Conservation (phyloP, 345 rosid genomes). For the Rubroshorea leprosula region DNA sequence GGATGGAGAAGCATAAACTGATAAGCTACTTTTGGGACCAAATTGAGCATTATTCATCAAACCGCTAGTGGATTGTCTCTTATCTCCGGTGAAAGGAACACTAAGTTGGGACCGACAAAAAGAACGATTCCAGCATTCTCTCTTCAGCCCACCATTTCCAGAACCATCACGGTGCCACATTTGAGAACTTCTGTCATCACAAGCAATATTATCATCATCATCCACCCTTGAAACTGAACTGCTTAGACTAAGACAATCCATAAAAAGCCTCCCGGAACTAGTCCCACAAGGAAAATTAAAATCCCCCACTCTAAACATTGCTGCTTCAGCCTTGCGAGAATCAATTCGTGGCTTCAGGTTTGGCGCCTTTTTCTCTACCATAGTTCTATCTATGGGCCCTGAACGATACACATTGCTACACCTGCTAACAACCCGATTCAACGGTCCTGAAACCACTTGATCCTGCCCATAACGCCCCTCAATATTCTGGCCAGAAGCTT, state of each 20-base stretch:
- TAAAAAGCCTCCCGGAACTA: conserved; percentile 74
- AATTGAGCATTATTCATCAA: conserved; percentile 25
- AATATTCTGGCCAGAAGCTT: conserved; percentile 23
- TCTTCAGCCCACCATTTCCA: conserved; percentile 29
- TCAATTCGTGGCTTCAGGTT: conserved; percentile 31
- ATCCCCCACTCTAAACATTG: conserved; percentile 49
- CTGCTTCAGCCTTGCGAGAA: conserved; percentile 41
- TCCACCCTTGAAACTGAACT: conserved; percentile 53
- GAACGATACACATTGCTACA: conserved; percentile 29
- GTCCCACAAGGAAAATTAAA: conserved; percentile 67
- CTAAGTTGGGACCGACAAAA: conserved; percentile 17
- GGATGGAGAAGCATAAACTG: conserved; percentile 49
- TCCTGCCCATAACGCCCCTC: conserved; percentile 18
- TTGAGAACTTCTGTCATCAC: conserved; percentile 38
- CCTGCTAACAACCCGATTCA: conserved; percentile 51
- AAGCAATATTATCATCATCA: conserved; percentile 33
- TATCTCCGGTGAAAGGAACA: conserved; percentile 31
- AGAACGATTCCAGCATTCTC: conserved; percentile 25
- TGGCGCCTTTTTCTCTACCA: conserved; percentile 24
- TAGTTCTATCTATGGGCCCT: conserved; percentile 24
- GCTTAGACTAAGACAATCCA: conserved; percentile 76
- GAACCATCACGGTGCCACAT: conserved; percentile 35
- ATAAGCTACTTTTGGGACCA: conserved; percentile 51
- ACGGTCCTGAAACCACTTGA: conserved; percentile 28
- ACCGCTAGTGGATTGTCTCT: conserved; percentile 18